These are phyloP conservation scores for Pichiaceae sp. DNA, from an alignment of 1,139 yeast species.

Conservation along the genomic window DNA sequence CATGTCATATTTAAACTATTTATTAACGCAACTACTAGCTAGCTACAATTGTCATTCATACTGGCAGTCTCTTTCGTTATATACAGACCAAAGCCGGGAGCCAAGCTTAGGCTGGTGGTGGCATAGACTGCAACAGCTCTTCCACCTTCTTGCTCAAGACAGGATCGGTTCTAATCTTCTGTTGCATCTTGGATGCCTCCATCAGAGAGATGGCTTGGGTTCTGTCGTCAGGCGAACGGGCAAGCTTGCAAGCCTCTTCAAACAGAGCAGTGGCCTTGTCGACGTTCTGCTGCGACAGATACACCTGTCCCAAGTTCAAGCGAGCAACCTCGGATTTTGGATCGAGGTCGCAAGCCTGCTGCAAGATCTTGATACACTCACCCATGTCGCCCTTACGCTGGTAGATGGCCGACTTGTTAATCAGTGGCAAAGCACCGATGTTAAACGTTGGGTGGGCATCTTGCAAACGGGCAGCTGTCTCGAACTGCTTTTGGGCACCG, in stretches of 20 bases:
- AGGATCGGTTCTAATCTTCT: conserved; percentile 62
- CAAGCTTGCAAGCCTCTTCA: conserved; percentile 72
- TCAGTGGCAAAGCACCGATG: conserved; percentile 83
- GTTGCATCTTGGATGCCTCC: conserved; percentile 83
- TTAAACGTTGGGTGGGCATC: conserved; percentile 49
- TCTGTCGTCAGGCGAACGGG: conserved; percentile 82
- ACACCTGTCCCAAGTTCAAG: conserved; percentile 83
- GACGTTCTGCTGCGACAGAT: conserved; percentile 72
- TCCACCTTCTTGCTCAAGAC: conserved; percentile 37
- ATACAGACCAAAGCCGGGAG: not conserved
- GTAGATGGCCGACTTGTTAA: conserved; percentile 78
- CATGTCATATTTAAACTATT: conserved; percentile 4
- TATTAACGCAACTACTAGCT: not conserved
- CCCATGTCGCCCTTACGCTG: conserved; percentile 51
- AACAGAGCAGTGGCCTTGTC: conserved; percentile 77
- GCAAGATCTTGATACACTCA: conserved; percentile 61
- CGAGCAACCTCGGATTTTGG: conserved; percentile 85
- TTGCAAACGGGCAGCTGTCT: conserved; percentile 78
- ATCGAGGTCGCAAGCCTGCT: conserved; percentile 74
- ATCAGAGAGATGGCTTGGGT: conserved; percentile 88
- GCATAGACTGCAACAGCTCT: conserved; percentile 23
- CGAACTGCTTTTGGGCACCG: conserved; percentile 79
- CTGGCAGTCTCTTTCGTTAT: not conserved
- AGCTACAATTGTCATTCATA: not conserved
- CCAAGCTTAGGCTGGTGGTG: not conserved